phyloP scores from a whole-genome alignment of 352 stramenopile species.

The Phytophthora hybrid region DNA sequence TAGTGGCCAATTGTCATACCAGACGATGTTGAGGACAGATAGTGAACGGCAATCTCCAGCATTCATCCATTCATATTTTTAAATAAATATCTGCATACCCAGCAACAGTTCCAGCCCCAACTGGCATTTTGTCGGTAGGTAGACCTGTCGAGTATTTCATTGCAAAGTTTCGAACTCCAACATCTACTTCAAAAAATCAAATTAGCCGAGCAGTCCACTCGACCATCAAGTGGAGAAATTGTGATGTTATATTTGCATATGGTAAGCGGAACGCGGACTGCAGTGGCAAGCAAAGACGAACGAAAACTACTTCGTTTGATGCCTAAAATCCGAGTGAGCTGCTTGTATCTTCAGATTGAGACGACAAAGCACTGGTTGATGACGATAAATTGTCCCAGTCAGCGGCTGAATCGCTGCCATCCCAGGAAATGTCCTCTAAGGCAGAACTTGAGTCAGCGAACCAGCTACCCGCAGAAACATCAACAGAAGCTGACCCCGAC shows the following conservation, averaged over 20 bases:
- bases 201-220: no score
- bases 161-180: not conserved
- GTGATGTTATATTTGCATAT: conserved; percentile 12
- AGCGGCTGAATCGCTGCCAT: conserved; percentile 4
- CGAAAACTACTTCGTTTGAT: not conserved
- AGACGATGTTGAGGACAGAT: no score
- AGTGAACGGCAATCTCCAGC: no score
- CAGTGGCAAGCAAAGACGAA: conserved; percentile 7
- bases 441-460: conserved; percentile 8
- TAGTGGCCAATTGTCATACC: no score
- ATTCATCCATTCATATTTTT: no score
- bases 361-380: conserved; percentile 11
- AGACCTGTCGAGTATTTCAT: not conserved
- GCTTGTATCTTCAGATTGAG: conserved; percentile 13
- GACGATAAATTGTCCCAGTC: conserved; percentile 21
- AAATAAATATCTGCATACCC: no score
- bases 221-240: not conserved
- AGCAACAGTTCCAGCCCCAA: no score
- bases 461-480: conserved; percentile 14
- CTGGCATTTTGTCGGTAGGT: no score
- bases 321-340: conserved; percentile 21
- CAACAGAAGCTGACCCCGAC: conserved; percentile 4
- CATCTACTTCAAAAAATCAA: not conserved
- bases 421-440: not conserved
- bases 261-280: not conserved